These are phyloP conservation scores for Capronia coronata DNA, from an alignment of 2,329 filamentous ascomycete genomes.

Conservation along the genomic window DNA sequence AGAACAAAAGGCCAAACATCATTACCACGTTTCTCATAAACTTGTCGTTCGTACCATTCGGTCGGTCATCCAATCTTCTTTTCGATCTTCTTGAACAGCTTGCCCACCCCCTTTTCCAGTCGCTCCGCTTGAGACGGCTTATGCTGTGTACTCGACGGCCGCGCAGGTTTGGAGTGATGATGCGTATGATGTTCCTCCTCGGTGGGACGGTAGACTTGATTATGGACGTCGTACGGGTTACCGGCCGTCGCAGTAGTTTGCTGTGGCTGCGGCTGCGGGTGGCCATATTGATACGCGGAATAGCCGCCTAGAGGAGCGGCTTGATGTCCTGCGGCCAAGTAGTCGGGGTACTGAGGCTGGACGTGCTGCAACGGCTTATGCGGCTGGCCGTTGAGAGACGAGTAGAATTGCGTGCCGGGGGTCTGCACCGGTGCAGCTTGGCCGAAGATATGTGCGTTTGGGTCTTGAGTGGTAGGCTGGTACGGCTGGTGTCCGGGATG, in stretches of 20 bases:
- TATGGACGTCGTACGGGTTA: constrained; percentile 40
- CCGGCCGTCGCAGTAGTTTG: constrained; percentile 6
- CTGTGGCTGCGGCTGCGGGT: constrained; percentile 27
- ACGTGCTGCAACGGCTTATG: constrained; percentile 31
- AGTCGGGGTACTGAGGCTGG: constrained; percentile 33
- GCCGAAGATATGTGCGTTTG: constrained; percentile 20
- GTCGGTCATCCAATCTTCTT: constrained; percentile 34
- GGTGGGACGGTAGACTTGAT: constrained; percentile 43
- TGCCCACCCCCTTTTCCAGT: constrained; percentile 40
- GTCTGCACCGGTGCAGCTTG: constrained; percentile 24
- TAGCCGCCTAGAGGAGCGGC: constrained; percentile 34
- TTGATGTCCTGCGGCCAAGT: constrained; percentile 26
- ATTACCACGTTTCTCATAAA: background rate
- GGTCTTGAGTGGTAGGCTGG: constrained; percentile 13
- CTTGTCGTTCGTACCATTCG: no score
- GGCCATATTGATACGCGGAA: constrained; percentile 39
- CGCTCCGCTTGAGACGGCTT: constrained; percentile 33
- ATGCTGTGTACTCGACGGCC: constrained; percentile 27
- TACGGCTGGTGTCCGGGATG: no score
- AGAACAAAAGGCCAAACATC: no score
- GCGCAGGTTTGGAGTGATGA: constrained; percentile 30
- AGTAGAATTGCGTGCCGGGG: constrained; percentile 31
- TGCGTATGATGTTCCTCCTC: constrained; percentile 37
- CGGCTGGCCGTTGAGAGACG: constrained; percentile 22
- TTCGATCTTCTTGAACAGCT: constrained; percentile 43